These are phyloP conservation scores for Strigomonas oncopelti DNA, from an alignment of 208 protist species.

Conservation along the genomic window DNA sequence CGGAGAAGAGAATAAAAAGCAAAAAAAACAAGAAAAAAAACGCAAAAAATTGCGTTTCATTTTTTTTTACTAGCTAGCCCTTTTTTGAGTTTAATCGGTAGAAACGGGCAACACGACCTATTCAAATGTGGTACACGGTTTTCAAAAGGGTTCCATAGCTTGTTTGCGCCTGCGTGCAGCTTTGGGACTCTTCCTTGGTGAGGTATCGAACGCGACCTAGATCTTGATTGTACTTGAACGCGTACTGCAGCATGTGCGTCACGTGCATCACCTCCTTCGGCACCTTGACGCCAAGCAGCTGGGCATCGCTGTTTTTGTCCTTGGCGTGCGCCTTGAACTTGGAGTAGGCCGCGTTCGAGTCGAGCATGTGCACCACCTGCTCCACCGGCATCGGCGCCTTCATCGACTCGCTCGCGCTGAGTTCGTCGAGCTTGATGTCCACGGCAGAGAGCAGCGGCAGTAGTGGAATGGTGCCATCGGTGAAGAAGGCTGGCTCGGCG, in stretches of 20 bases:
- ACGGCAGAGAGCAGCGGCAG: conserved; percentile 57
- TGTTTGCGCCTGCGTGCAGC: conserved; percentile 38
- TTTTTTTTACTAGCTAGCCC: too few species aligned
- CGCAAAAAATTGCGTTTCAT: too few species aligned
- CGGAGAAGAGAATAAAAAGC: not conserved
- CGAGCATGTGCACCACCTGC: conserved; percentile 16
- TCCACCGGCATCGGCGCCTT: conserved; percentile 11
- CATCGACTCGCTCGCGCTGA: conserved; percentile 21
- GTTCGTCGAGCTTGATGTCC: conserved; percentile 74
- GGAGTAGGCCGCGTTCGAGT: not conserved
- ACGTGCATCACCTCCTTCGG: conserved; percentile 43
- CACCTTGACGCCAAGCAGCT: conserved; percentile 7
- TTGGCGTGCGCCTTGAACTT: conserved; percentile 14
- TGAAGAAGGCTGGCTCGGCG: conserved; percentile 16
- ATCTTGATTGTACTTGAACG: conserved; percentile 46
- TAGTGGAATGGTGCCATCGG: conserved; percentile 34
- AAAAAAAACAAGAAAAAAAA: not conserved
- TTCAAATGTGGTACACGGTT: conserved; percentile 44
- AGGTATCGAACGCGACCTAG: conserved; percentile 34
- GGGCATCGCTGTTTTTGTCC: not conserved
- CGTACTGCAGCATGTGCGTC: conserved; percentile 34
- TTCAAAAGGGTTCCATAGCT: conserved; percentile 63
- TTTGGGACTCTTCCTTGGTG: conserved; percentile 40
- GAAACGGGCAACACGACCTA: too few species aligned
- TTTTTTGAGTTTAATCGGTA: too few species aligned